Evolutionary conservation across 2,329 filamentous ascomycete genomes (phyloP).

Genomic region (Aspergillus fijiensis): DNA sequence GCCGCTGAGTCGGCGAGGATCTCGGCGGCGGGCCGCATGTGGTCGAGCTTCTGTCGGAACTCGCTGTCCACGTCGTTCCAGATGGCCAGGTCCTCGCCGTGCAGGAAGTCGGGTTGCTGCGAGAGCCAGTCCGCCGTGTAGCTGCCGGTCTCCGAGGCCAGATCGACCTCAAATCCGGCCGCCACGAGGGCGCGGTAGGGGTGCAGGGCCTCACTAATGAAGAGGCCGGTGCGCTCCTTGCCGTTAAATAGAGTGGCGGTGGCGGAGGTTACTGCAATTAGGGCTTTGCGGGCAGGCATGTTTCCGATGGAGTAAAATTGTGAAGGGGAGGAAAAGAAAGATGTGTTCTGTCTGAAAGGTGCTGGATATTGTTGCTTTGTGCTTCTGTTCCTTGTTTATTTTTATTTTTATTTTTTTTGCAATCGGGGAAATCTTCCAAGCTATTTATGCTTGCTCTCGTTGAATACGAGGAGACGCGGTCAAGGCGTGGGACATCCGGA

Average conservation of each 20-base stretch:
- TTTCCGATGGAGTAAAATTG: neutral
- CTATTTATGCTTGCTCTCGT: too few relatives aligned
- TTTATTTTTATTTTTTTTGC: too few relatives aligned
- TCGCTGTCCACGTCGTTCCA: constrained; percentile 45
- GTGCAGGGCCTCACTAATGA: constrained; percentile 11
- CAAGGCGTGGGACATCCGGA: too few relatives aligned
- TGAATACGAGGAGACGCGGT: too few relatives aligned
- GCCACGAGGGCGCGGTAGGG: constrained; percentile 2
- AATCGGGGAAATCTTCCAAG: too few relatives aligned
- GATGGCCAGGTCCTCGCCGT: constrained; percentile 38
- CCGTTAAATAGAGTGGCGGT: constrained; percentile 5
- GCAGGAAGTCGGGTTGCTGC: constrained; percentile 44
- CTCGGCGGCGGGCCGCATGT: neutral
- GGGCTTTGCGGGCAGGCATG: constrained; percentile 11
- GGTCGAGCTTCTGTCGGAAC: constrained; percentile 31
- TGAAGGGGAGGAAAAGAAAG: too few relatives aligned
- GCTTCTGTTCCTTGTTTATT: too few relatives aligned
- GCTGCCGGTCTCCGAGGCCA: constrained; percentile 48
- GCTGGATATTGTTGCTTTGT: too few relatives aligned
- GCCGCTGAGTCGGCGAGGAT: neutral
- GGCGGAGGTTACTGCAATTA: constrained; percentile 10
- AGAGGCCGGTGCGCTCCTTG: constrained; percentile 11
- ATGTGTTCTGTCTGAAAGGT: too few relatives aligned
- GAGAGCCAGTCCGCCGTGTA: constrained; percentile 49
- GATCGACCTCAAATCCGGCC: constrained; percentile 46